Evolutionary conservation across 305 asterid genomes (phyloP), one percentile per base, ranked within the genome.

Genomic region (Fraxinus xanthoxyloides): DNA sequence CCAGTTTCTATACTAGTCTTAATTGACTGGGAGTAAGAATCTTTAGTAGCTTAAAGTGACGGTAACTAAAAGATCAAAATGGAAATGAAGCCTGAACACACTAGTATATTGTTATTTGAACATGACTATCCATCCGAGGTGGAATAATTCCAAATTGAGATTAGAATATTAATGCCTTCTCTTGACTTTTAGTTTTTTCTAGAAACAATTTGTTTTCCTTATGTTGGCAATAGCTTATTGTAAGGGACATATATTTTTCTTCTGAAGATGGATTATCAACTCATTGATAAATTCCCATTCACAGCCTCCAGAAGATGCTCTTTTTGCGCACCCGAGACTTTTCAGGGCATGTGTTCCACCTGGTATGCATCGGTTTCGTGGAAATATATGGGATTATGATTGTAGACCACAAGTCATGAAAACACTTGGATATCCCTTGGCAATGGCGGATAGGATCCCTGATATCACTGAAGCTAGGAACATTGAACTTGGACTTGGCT

Each of bases 281-380:
- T 84, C 77, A 78, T 72, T 56, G 84, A 78, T 79, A 65, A 24
- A 31, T 78, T 81, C 77, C 63, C 83, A 51, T 82, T 82, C 81
- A 80, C 95, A 96, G 99, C 97, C 96, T 82, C 98, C 99, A 1
- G 98, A 94, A 89, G 98, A 93, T 76, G 95, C 98, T 23, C 96
- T 97, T 24, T 97, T 97, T 88, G 93, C 94, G 30, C 99, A 94
- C 77, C 99, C 99, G 0, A 88, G 99, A 85, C 92, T 97, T 83
- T 97, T 94, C 83, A 87, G 99, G 86, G 99, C 99, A 38, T 97
- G 98, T 77, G 99, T 94, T 82, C 99, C 99, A 80, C 99, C 99
- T 61, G 99, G 99, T 19, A 94, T 97, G 98, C 99, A 97, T 90
- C 87, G 98, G 17, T 97, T 97, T 81, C 95, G 98, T 79, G 98